These are phyloP conservation scores for Cercospora sp. DNA, from an alignment of 2,329 filamentous ascomycete genomes.

Conservation along the genomic window DNA sequence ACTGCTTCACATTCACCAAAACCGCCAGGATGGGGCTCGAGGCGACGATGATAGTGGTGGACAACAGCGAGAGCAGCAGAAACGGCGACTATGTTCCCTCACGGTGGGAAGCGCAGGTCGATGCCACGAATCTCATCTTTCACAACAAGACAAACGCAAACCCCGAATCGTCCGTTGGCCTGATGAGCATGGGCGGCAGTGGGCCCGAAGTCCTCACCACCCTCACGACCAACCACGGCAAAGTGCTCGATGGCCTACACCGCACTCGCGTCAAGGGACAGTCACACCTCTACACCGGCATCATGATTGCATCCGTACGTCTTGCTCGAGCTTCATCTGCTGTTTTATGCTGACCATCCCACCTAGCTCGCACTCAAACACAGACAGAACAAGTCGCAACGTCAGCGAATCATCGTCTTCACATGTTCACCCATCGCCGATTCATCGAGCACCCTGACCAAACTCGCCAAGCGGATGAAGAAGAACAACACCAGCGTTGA, in stretches of 20 bases:
- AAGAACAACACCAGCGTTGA: constrained; percentile 94
- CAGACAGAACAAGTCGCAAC: constrained; percentile 94
- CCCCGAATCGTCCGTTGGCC: constrained; percentile 91
- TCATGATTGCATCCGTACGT: constrained; percentile 90
- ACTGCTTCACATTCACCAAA: background rate
- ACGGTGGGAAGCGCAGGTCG: constrained; percentile 92
- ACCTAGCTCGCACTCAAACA: constrained; percentile 89
- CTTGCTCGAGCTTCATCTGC: constrained; percentile 57
- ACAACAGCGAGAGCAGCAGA: constrained; percentile 98
- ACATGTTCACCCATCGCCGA: constrained; percentile 90
- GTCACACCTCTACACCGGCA: constrained; percentile 85
- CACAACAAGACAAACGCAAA: constrained; percentile 93
- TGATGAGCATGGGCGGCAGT: constrained; percentile 95
- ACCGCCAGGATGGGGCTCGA: constrained; percentile 87
- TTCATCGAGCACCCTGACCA: constrained; percentile 82
- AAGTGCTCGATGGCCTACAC: constrained; percentile 88
- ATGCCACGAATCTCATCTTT: constrained; percentile 93
- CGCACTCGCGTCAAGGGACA: constrained; percentile 91
- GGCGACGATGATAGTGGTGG: constrained; percentile 98
- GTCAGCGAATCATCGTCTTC: constrained; percentile 95
- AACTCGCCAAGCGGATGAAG: constrained; percentile 97
- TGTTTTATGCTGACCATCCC: background rate
- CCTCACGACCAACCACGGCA: constrained; percentile 92
- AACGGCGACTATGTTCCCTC: constrained; percentile 93
- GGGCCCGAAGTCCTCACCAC: constrained; percentile 97